These are phyloP conservation scores for Malus hybrid DNA, from an alignment of 331 rosid species.

Conservation along the genomic window DNA sequence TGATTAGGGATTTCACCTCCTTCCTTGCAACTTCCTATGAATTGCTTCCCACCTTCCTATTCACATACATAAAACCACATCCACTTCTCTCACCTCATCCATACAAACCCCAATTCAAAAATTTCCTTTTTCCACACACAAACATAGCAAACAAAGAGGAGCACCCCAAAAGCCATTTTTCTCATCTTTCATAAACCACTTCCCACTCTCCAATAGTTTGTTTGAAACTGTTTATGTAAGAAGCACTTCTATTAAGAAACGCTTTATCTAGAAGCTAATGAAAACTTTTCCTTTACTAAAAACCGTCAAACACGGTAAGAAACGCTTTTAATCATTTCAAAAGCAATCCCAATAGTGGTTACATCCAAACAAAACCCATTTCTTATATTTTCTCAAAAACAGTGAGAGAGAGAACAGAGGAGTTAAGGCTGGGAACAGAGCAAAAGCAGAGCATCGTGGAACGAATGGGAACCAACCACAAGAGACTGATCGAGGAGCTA, in stretches of 20 bases:
- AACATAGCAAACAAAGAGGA: neutral
- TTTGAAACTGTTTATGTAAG: neutral
- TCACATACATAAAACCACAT: neutral
- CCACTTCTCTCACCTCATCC: neutral
- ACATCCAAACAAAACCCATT: neutral
- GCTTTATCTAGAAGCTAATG: too few species aligned
- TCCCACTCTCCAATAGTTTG: neutral
- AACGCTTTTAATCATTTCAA: neutral
- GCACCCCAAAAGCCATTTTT: neutral
- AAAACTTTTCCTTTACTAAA: too few species aligned
- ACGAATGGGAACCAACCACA: neutral
- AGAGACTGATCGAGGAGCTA: conserved; percentile 23
- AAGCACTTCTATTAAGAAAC: neutral
- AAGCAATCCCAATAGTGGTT: neutral
- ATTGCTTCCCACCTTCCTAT: conserved; percentile 36
- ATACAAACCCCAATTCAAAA: neutral
- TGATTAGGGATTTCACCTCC: neutral
- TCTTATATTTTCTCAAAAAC: neutral
- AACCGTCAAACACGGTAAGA: neutral
- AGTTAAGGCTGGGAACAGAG: neutral
- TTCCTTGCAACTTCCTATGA: conserved; percentile 43
- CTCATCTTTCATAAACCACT: neutral
- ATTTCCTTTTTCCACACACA: neutral
- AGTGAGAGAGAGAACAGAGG: neutral
- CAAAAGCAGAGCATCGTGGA: neutral